Evolutionary conservation across 306 rosid species (phyloP).

Genomic region (Gastrolobium bilobum): DNA sequence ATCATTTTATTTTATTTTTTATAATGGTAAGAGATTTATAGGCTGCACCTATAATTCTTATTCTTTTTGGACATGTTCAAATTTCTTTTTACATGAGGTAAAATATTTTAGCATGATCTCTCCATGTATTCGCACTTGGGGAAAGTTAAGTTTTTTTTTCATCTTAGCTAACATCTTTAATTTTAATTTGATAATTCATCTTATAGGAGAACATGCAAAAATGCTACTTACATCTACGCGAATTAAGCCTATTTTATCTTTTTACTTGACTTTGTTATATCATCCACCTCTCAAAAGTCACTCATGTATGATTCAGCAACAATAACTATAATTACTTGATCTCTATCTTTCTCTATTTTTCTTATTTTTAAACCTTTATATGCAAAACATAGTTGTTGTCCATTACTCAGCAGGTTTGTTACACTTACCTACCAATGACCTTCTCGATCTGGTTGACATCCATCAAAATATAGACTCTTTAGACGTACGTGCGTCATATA

Average conservation of each 20-base stretch:
- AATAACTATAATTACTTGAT: not conserved
- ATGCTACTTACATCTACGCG: no score
- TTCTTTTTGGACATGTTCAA: no score
- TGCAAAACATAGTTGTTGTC: not conserved
- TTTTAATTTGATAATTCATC: no score
- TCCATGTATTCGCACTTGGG: no score
- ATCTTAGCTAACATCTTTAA: no score
- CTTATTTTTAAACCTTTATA: not conserved
- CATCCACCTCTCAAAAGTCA: not conserved
- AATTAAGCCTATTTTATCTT: not conserved
- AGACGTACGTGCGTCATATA: not conserved
- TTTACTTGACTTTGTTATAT: not conserved
- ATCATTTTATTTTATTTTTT: no score
- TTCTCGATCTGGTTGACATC: not conserved
- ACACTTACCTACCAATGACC: not conserved
- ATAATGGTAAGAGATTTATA: no score
- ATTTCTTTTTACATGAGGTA: no score
- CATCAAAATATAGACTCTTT: conserved; percentile 4
- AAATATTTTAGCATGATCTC: no score
- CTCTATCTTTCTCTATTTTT: not conserved
- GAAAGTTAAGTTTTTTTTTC: no score
- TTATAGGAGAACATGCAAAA: no score
- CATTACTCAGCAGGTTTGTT: not conserved
- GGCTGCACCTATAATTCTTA: no score
- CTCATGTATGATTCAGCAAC: not conserved